Conservation (phyloP, 495 filamentous ascomycete genomes). For the Aspergillus sclerotiicarbonarius region DNA sequence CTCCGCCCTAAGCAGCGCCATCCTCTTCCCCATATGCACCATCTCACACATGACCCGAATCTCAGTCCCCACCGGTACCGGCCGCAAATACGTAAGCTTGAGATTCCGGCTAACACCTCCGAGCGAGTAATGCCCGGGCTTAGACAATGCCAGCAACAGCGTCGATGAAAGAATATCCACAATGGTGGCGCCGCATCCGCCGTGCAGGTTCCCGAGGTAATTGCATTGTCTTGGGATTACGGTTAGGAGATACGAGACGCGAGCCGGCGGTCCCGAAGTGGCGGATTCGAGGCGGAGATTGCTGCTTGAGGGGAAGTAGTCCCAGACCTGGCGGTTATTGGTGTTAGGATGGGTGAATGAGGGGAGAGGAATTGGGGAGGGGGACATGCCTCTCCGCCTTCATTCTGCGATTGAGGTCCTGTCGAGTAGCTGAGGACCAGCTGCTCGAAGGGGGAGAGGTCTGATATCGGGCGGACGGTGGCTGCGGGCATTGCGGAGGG, state of each 20-base stretch:
- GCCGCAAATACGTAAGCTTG: conserved; percentile 65
- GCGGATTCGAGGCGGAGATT: conserved; percentile 45
- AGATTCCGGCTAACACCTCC: conserved; percentile 68
- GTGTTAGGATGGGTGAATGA: background rate
- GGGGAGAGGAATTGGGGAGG: background rate
- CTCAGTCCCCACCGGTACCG: conserved; percentile 49
- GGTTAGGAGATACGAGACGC: conserved; percentile 43
- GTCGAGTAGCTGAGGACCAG: background rate
- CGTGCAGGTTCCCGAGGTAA: conserved; percentile 61
- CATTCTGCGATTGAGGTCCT: background rate
- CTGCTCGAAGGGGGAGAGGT: background rate
- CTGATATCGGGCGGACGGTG: background rate
- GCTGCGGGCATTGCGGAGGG: background rate
- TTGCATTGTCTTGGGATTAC: conserved; percentile 58
- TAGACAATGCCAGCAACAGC: conserved; percentile 54
- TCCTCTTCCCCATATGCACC: conserved; percentile 57
- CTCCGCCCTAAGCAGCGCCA: conserved; percentile 47
- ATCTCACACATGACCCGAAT: conserved; percentile 60
- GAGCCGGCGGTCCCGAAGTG: conserved; percentile 31
- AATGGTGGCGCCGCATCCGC: conserved; percentile 64
- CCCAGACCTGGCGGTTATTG: conserved; percentile 32
- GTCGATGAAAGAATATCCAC: conserved; percentile 65
- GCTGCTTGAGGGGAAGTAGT: conserved; percentile 28
- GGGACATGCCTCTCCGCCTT: background rate
- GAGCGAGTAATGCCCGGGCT: conserved; percentile 58